Evolutionary conservation across 2,329 filamentous ascomycete genomes (phyloP), one percentile per base, ranked within the genome.

Genomic region (Talaromyces sp.): DNA sequence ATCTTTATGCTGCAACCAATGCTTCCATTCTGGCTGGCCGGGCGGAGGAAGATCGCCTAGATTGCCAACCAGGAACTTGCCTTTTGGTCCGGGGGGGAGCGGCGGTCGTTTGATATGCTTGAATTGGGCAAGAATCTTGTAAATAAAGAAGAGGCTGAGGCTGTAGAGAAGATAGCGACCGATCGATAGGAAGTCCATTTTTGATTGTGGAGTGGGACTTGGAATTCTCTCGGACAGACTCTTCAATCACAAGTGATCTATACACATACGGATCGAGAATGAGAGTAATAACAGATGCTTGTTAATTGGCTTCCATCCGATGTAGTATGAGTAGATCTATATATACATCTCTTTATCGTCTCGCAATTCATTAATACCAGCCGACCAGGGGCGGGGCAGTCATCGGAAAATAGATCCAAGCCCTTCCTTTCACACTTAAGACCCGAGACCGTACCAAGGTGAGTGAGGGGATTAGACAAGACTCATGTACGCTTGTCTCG

Each of bases 41-140:
- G 71, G 62, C 0, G 74, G 69, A 0, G 82, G 82, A 11, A 85
- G 69, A 64, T 84, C 81, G 1, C 67, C 64, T 16, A 84, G 65
- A 66, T 84, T 85, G 3, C 83, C 83, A 3, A 85, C 33, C 0
- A 85, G 14, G 0, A 81, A 81, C 6, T 80, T 68, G 0, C 75
- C 76, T 40, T 74, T 81, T 0, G 83, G 83, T 0, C 83, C 83
- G 1, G 83, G 83, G 1, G 82, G 83, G 0, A 63, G 44, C 33
- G 62, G 50, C 12, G 57, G 62, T 16, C 62, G 57, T 21, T 31
- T 37, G 33, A 55, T 39, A 31, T 58, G 40, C 14, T 60, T 63
- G 62, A 63, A 60, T 33, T 60, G 50, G 18, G 50, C 48, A 28
- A 63, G 35, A 6, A 63, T 59, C 25, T 56, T 48, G 33, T 63